Evolutionary conservation across 2,329 filamentous ascomycete genomes (phyloP).

Genomic region (Nemania abortiva): DNA sequence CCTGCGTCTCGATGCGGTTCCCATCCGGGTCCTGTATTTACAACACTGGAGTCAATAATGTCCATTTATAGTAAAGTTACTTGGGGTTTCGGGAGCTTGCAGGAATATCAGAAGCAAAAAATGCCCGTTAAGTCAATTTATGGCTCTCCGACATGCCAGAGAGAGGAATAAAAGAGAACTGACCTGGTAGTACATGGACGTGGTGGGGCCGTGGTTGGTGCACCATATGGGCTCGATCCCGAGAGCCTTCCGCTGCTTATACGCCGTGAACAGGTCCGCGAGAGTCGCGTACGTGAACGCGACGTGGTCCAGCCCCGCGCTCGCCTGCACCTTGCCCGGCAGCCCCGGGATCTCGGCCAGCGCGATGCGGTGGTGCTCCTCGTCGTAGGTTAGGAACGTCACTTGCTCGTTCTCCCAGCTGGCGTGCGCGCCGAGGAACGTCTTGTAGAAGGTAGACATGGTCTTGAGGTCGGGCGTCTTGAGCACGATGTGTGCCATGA

Average conservation of each 20-base stretch:
- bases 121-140: no score
- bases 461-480: slow-evolving; percentile 44
- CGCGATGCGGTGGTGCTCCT: slow-evolving; percentile 62
- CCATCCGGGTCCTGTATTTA: slow-evolving; percentile 64
- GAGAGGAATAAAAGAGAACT: no score
- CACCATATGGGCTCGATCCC: slow-evolving; percentile 58
- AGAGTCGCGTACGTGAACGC: slow-evolving; percentile 57
- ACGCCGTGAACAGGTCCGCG: slow-evolving; percentile 53
- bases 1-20: slow-evolving; percentile 61
- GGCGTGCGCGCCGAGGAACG: slow-evolving; percentile 53
- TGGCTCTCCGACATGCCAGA: no score
- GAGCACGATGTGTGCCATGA: slow-evolving; percentile 47
- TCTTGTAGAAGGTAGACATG: slow-evolving; percentile 55
- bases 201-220: slow-evolving; percentile 62
- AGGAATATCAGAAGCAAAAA: no score
- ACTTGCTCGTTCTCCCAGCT: slow-evolving; percentile 45
- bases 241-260: slow-evolving; percentile 52
- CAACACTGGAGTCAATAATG: no score
- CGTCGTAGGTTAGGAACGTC: slow-evolving; percentile 59
- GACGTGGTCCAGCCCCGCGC: slow-evolving; percentile 57
- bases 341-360: slow-evolving; percentile 51
- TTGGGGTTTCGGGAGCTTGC: no score
- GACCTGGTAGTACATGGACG: slow-evolving; percentile 61
- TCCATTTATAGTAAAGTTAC: no score
- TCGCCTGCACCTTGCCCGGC: slow-evolving; percentile 40